Conservation (phyloP, 768 basidiomycete species). For the Tephrocybe sp. region DNA sequence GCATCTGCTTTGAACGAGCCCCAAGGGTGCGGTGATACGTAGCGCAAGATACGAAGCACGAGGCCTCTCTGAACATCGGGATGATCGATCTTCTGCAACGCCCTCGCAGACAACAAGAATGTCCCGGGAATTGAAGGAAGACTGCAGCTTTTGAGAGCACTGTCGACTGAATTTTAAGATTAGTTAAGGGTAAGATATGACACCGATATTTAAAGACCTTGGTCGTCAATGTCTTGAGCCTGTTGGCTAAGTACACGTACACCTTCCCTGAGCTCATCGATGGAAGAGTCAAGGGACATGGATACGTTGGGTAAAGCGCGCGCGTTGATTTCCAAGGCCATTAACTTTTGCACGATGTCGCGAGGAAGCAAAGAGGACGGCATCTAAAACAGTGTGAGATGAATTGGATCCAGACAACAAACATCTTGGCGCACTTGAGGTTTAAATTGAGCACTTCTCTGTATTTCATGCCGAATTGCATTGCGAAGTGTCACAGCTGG, state of each 20-base stretch:
- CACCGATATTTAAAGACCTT: conserved; percentile 33
- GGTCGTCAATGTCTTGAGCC: conserved; percentile 37
- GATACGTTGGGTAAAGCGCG: conserved; percentile 25
- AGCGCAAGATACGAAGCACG: conserved; percentile 59
- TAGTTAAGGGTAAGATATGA: conserved; percentile 7
- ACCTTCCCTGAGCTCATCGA: conserved; percentile 35
- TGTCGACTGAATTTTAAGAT: conserved; percentile 35
- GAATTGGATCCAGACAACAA: not conserved
- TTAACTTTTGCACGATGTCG: conserved; percentile 30
- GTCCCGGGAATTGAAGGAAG: conserved; percentile 49
- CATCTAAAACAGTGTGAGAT: conserved; percentile 2
- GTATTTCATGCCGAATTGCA: conserved; percentile 55
- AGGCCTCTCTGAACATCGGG: conserved; percentile 37
- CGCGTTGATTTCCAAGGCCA: conserved; percentile 27
- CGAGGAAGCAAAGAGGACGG: conserved; percentile 21
- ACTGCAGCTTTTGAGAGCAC: conserved; percentile 30
- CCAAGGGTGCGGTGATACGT: conserved; percentile 74
- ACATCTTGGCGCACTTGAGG: conserved; percentile 16
- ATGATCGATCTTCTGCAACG: conserved; percentile 31
- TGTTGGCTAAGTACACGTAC: conserved; percentile 32
- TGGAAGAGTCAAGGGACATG: conserved; percentile 29
- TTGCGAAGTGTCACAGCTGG: conserved; percentile 72
- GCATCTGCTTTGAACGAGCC: conserved; percentile 65
- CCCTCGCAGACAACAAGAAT: conserved; percentile 39
- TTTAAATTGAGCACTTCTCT: conserved; percentile 11